Evolutionary conservation across 116 monocot species (phyloP), one percentile per base, ranked within the genome.

Genomic region (Phalaenopsis hybrid): DNA sequence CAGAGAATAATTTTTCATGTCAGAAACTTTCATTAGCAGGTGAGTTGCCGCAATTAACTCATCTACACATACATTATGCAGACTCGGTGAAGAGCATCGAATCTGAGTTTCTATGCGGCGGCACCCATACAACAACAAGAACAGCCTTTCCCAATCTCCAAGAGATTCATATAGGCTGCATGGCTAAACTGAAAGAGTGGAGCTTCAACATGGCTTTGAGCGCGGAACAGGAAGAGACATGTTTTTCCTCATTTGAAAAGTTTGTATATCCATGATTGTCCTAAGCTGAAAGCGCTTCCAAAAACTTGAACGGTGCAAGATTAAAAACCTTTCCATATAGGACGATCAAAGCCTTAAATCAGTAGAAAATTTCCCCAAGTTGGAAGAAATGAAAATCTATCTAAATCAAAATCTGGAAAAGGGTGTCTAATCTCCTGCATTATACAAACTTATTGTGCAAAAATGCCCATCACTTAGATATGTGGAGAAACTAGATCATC

Each of bases 61-160:
- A 9, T 25, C 57, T 79, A 33, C 1, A 13, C 23, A 58, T 79
- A 34, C 4, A 4, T 6, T 4, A 34, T 57, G 79, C 79, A 59
- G 5, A 1, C 58, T 18, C 50, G 17, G 79, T 79, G 6, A 55
- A 55, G 18, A 23, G 11, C 33, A 81, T 81, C 46, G 70, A 50
- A 21, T n/a, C 37, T 41, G 81, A 81, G 72, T 81, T 81, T 51
- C 15, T 81, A 3, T 18, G 70, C 23, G 21, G 15, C 15, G 37
- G 1, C 4, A 1, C 34, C 9, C 10, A 55, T 55, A 4, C 55
- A 55, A 2, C 13, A 15, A 41, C n/a, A 5, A 73, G 41, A 73
- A 73, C 37, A 37, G 41, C 41, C 13, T 73, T 41, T 16, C 73
- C 73, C 73, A 73, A 41, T 7, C 37, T 73, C 16, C 10, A 41